Evolutionary conservation across 768 basidiomycete genomes (phyloP), one percentile per base, ranked within the genome.

Genomic region (Russula sp.): DNA sequence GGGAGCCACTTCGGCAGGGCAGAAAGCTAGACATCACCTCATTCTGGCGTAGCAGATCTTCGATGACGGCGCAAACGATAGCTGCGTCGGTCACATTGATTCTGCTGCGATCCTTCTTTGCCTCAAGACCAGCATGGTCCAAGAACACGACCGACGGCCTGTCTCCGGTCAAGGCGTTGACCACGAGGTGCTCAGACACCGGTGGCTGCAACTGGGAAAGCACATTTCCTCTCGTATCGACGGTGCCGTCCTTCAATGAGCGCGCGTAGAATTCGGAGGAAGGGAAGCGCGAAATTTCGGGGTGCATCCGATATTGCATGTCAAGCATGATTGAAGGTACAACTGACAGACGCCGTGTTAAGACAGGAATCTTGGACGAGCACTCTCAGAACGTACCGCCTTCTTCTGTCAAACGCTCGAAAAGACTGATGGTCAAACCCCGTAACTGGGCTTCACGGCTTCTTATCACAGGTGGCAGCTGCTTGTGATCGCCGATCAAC

Each of bases 401-500:
- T 79, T 92, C 88, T 69, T 88, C 82, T n/a, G 89, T 88, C 58
- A 98, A 76, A 42, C 94, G 79, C 73, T 98, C 95, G 66, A 98
- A 98, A 22, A 98, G 79, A 75, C 89, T 91, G 32, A 84, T 80
- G 13, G 85, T 86, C 18, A 97, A 77, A 2, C 92, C 92, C 18
- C 83, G 82, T 22, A 80, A 74, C 68, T 83, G 80, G 0, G 93
- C 94, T 71, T 91, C 85, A 22, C 80, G 79, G 65, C 89, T 92
- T 22, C 84, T 78, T 61, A 96, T 91, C 65, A 96, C 84, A 0
- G 94, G 93, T 8, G 94, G 93, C 10, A 98, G 79, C 71, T 98
- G 94, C 70, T 96, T 96, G 74, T 98, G 94, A 75, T 98, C 94
- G n/a, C 94, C 94, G 68, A 98, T 95, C 51, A 98, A 82, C 1